Evolutionary conservation across 805 yeast genomes (phyloP), one percentile per base, ranked within the genome.

Genomic region (Saccharomycopsis amapae): DNA sequence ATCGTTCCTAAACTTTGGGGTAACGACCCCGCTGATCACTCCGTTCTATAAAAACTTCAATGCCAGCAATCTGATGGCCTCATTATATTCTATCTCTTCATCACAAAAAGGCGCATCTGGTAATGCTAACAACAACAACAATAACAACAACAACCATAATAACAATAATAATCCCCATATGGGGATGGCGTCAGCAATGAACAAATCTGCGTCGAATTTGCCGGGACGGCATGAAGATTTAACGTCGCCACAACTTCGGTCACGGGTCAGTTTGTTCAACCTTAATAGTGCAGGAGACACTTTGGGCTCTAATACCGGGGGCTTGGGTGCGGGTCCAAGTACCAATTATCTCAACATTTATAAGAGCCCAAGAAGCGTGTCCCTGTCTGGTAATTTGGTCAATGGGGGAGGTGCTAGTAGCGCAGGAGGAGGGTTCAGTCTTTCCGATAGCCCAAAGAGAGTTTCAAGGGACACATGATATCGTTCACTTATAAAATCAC

Each of bases 201-300:
- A 18, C 15, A 20, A 20, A 9, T 30, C 35, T 17, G 28, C 24
- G n/a, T 4, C 19, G 23, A 39, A 39, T 39, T 26, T 26, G 20
- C 23, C 42, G 10, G 18, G 15, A 10, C 12, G 5, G 12, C 19
- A 36, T 13, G 23, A 24, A 28, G 30, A 30, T 2, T 17, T 40
- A 25, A 20, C 38, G 5, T 44, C 45, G 9, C 49, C 49, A 9
- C 50, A 45, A 24, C n/a, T 51, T 5, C 10, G 54, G 22, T 51
- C 54, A 3, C 23, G 52, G 23, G 48, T 48, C 2, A 51, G 46
- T 36, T 45, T 51, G 37, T 48, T 39, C 40, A 41, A 45, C 17
- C 39, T 51, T 45, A 38, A 38, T 9, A 42, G 18, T 23, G 18
- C 10, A 12, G 37, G 18, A 24, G 35, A 32, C 22, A 22, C 24